Percentiles rank a stretch among this genome's conserved stretches.
Evolutionary conservation across 2,329 filamentous ascomycete species (phyloP).

Genomic region (Neodidymelliopsis sp.): DNA sequence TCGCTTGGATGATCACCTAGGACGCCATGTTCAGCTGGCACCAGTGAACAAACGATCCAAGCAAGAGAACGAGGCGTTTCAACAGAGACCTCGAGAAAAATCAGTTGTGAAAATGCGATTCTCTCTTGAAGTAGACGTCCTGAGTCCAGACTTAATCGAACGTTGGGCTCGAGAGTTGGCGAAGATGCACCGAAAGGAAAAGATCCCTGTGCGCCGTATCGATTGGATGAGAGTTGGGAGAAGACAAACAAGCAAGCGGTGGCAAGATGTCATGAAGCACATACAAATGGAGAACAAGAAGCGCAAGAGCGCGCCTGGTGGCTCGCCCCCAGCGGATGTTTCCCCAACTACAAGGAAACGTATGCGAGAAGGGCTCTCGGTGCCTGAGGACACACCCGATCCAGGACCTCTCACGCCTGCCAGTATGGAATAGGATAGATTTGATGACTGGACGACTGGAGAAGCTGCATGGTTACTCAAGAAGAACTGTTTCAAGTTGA

Average conservation of each 20-base stretch:
- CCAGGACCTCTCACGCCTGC: too few species aligned
- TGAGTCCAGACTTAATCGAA: conserved; percentile 22
- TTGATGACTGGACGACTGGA: too few species aligned
- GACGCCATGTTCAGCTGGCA: conserved; percentile 21
- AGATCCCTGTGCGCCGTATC: conserved; percentile 23
- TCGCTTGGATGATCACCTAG: conserved; percentile 21
- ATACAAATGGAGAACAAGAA: too few species aligned
- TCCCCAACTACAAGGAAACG: too few species aligned
- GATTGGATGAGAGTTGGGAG: conserved; percentile 28
- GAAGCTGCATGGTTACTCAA: too few species aligned
- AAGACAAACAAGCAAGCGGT: neutral
- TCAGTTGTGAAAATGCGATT: conserved; percentile 20
- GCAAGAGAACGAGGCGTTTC: conserved; percentile 9
- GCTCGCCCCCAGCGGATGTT: too few species aligned
- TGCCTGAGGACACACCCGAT: too few species aligned
- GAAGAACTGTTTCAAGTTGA: too few species aligned
- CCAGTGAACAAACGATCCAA: conserved; percentile 11
- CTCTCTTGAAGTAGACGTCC: conserved; percentile 2
- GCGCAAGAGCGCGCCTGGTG: too few species aligned
- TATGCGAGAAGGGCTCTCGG: too few species aligned
- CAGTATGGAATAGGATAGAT: too few species aligned
- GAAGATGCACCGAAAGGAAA: conserved; percentile 11
- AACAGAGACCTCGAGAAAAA: conserved; percentile 5
- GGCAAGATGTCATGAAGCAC: neutral
- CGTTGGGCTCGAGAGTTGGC: conserved; percentile 15